Evolutionary conservation across 768 basidiomycete species (phyloP), one percentile per base, ranked within the genome.

Genomic region (Lactarius hengduanensis): DNA sequence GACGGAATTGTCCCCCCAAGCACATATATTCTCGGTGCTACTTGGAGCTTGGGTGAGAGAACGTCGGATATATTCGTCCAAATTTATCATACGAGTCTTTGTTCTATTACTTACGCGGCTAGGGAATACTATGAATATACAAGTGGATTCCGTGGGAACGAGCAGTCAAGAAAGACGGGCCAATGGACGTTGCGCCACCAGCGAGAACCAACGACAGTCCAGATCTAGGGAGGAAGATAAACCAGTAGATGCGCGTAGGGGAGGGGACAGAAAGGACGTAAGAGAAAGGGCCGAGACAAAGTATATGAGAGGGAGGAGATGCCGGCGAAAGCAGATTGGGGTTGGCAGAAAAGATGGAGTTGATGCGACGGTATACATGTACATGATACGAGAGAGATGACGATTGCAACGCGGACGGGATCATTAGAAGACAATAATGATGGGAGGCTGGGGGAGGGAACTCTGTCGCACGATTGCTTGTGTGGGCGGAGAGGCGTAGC

Each of bases 251-350:
- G 64, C 22, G 15, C 13, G 50, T 28, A 20, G 18, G 16, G n/a
- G 50, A 59, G 40, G 36, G 36, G 16, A 22, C 16, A 6, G 30
- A 20, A 40, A 34, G 50, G 40, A 20, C 26, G 26, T 26, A 26
- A 26, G 26, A 26, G 26, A 9, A 28, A 53, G n/a, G 50, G 20
- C 13, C 40, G n/a, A 11, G 18, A 22, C 22, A 63, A 59, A 67
- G 66, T 57, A 63, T 26, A 55, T 50, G 61, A 67, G 22, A 63
- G 61, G 61, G 20, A 62, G 28, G 43, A 32, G 40, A 63, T 36
- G 62, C 55, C 53, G 53, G 59, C 66, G 66, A 63, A 63, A 63
- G 57, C 22, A 59, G 50, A 59, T 55, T 30, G 65, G 38, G 10
- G n/a, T 45, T n/a, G 45, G 45, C 10, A 6, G 26, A 32, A 7